Evolutionary conservation across 768 basidiomycete species (phyloP).

Genomic region (Trametes cubensis): DNA sequence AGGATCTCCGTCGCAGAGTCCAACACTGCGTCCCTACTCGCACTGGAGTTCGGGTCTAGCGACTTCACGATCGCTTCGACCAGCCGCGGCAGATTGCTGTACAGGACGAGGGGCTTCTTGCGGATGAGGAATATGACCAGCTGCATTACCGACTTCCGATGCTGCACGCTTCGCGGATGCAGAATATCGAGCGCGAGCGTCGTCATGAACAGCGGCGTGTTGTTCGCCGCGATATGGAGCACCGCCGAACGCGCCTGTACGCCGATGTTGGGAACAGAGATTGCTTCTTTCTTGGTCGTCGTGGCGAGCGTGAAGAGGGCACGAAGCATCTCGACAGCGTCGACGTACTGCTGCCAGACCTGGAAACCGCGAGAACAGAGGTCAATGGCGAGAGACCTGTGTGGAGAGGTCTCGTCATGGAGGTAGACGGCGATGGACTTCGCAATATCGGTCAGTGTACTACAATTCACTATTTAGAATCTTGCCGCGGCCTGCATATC

Average conservation of each 20-base stretch:
- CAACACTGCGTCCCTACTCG: conserved; percentile 79
- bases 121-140: conserved; percentile 91
- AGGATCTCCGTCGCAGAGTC: conserved; percentile 94
- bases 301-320: conserved; percentile 83
- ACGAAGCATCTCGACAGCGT: conserved; percentile 86
- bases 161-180: conserved; percentile 69
- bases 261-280: conserved; percentile 66
- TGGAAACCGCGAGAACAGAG: conserved; percentile 89
- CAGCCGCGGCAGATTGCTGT: conserved; percentile 79
- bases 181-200: conserved; percentile 90
- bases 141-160: conserved; percentile 88
- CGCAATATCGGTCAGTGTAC: conserved; percentile 81
- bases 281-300: conserved; percentile 66
- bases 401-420: conserved; percentile 66
- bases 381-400: conserved; percentile 81
- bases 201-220: conserved; percentile 92
- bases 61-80: conserved; percentile 97
- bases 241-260: conserved; percentile 83
- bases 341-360: conserved; percentile 93
- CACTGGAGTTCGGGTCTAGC: conserved; percentile 84
- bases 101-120: conserved; percentile 88
- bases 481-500: conserved; percentile 1
- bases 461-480: conserved; percentile 34
- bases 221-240: conserved; percentile 77
- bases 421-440: conserved; percentile 81